Evolutionary conservation across 805 yeast genomes (phyloP).

Genomic region (Lachancea meyersii): DNA sequence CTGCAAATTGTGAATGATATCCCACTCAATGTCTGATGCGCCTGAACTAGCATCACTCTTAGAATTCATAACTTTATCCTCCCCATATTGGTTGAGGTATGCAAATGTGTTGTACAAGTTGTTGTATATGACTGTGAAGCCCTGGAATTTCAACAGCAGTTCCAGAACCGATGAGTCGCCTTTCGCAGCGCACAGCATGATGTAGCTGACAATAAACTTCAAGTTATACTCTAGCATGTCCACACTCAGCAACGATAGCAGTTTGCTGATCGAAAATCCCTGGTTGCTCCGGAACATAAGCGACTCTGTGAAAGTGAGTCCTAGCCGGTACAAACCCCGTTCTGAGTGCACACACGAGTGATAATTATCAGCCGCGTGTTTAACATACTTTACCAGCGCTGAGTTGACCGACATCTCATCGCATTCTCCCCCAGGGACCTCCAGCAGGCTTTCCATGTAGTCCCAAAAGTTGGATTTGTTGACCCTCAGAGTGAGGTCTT

Average conservation of each 20-base stretch:
- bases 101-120: conserved; percentile 36
- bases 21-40: conserved; percentile 26
- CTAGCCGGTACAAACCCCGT: conserved; percentile 34
- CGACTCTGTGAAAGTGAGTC: conserved; percentile 31
- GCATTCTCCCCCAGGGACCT: conserved; percentile 8
- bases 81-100: conserved; percentile 28
- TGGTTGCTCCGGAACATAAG: conserved; percentile 33
- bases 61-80: conserved; percentile 2
- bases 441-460: conserved; percentile 22
- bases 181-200: conserved; percentile 42
- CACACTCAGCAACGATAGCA: conserved; percentile 40
- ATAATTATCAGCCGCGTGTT: conserved; percentile 25
- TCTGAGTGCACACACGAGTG: conserved; percentile 24
- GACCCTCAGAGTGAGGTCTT: neutral
- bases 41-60: conserved; percentile 6
- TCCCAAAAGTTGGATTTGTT: conserved; percentile 26
- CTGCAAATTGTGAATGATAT: conserved; percentile 32
- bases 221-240: conserved; percentile 33
- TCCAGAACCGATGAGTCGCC: conserved; percentile 38
- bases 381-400: conserved; percentile 26
- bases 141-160: conserved; percentile 46
- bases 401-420: conserved; percentile 20
- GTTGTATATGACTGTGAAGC: conserved; percentile 42
- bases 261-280: conserved; percentile 45
- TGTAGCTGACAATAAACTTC: conserved; percentile 39